Percentiles rank a stretch among this genome's conserved stretches.
Evolutionary conservation across 805 yeast species (phyloP).

Genomic region (Lachancea thermotolerans): DNA sequence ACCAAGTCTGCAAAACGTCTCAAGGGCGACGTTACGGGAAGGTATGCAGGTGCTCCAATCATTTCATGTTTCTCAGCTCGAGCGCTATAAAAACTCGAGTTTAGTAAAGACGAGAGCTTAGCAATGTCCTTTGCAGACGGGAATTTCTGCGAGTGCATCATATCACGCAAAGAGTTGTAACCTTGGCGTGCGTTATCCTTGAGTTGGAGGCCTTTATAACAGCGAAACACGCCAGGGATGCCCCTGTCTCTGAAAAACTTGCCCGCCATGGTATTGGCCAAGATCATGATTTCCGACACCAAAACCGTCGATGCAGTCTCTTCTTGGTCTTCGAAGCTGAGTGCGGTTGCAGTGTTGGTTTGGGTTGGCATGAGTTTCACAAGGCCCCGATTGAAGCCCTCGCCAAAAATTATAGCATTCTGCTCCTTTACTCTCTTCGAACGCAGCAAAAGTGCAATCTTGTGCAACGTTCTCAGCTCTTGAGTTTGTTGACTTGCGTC

Average conservation of each 20-base stretch:
- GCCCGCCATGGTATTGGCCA: slow-evolving; percentile 62
- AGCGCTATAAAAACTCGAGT: slow-evolving; percentile 46
- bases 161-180: slow-evolving; percentile 19
- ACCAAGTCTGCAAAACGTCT: slow-evolving; percentile 76
- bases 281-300: slow-evolving; percentile 81
- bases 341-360: slow-evolving; percentile 4
- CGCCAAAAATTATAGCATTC: slow-evolving; percentile 40
- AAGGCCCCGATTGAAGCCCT: slow-evolving; percentile 27
- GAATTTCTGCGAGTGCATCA: slow-evolving; percentile 10
- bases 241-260: slow-evolving; percentile 36
- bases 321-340: slow-evolving; percentile 21
- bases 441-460: slow-evolving; percentile 18
- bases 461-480: slow-evolving; percentile 30
- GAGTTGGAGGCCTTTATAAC: slow-evolving; percentile 32
- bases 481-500: slow-evolving; percentile 4
- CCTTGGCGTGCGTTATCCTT: slow-evolving; percentile 23
- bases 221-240: slow-evolving; percentile 43
- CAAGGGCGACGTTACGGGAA: slow-evolving; percentile 83
- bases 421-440: slow-evolving; percentile 25
- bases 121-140: slow-evolving; percentile 37
- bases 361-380: slow-evolving; percentile 14
- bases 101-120: slow-evolving; percentile 40
- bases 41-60: slow-evolving; percentile 55
- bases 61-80: slow-evolving; percentile 48
- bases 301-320: slow-evolving; percentile 48